Evolutionary conservation across 176 grass and related monocot species (phyloP).

Genomic region (Pharus latifolius): DNA sequence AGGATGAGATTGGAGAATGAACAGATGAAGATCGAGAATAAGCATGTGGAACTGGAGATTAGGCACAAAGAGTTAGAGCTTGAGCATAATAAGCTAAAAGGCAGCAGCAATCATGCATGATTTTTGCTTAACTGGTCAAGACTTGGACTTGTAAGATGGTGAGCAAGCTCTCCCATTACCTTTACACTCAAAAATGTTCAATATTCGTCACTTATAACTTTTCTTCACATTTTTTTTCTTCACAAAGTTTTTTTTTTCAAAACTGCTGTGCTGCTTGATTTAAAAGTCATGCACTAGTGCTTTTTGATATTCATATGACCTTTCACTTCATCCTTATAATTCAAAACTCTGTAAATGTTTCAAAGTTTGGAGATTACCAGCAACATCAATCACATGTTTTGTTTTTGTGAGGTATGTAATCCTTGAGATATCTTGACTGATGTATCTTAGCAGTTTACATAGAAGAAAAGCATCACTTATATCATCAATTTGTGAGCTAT

Average conservation of each 20-base stretch:
- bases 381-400: neutral
- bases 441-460: neutral
- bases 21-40: constrained; percentile 48
- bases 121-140: constrained; percentile 4
- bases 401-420: neutral
- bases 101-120: constrained; percentile 19
- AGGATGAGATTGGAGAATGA: constrained; percentile 55
- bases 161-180: constrained; percentile 4
- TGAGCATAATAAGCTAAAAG: constrained; percentile 37
- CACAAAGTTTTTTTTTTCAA: neutral
- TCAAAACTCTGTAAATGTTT: neutral
- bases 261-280: neutral
- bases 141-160: constrained; percentile 30
- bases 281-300: neutral
- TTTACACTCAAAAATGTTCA: neutral
- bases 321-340: neutral
- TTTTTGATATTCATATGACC: neutral
- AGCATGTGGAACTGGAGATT: constrained; percentile 33
- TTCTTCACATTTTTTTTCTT: neutral
- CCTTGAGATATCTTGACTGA: neutral
- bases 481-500: neutral
- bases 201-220: neutral
- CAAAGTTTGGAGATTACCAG: neutral
- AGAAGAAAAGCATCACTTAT: no score
- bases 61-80: constrained; percentile 50